Base-by-base conservation (phyloP, 148 eudicot genomes). In the Amaranthus cruentus region DNA sequence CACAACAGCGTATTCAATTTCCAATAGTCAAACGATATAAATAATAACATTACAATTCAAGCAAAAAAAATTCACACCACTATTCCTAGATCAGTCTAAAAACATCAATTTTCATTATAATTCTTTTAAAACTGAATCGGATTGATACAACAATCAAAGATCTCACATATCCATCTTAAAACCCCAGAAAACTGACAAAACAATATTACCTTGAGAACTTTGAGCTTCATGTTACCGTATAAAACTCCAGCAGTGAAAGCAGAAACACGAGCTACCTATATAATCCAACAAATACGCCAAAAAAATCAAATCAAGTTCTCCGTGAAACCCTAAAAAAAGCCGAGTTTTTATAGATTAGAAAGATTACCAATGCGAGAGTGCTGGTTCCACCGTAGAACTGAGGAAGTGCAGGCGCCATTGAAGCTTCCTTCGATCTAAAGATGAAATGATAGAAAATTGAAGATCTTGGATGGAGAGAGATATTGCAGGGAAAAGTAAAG, bases 301-400 rank as follows among this genome's bases (percentile, higher is more conserved):
- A 53, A 10, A 10, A 46, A 74, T 1, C 7, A 0, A 4, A 28
- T 21, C 2, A 73, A 51, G 21, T 42, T 47, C 47, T 28, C 18
- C 47, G 8, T 4, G 61, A 61, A 55, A 13, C 11, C 49, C 13
- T 47, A 70, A 47, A 28, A 59, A 21, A n/a, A 60, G 4, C 0
- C 3, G 6, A 53, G 9, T 43, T 11, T 11, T 53, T 43, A 55
- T 38, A 28, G n/a, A 48, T 18, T 18, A 48, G 4, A 8, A 6
- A 6, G 38, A 15, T 38, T 87, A 90, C 96, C 90, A 87, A 55
- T 52, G 96, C 96, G 54, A 90, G 89, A 0, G 87, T 81, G 81
- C 96, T 90, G 57, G 75, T 80, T 38, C 96, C 96, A 28, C 92
- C 83, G 83, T 88, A 91, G n/a, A 87, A 89, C 56, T 91, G 93